phyloP scores from a whole-genome alignment of 129 eudicot species.

The Silybum marianum region DNA sequence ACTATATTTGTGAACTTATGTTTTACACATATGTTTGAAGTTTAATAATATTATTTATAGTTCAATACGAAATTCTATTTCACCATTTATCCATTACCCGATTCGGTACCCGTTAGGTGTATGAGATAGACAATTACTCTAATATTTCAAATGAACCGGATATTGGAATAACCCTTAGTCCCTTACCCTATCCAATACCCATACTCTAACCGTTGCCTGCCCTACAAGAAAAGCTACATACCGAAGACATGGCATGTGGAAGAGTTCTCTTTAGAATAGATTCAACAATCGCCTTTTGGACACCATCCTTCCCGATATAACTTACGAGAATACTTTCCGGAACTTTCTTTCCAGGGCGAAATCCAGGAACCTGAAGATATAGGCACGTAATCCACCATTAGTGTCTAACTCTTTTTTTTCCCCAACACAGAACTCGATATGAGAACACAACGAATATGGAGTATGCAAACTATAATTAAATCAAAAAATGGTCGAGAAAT shows the following conservation, averaged over 20 bases:
- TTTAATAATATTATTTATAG: no score
- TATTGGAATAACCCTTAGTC: no score
- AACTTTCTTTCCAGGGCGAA: conserved; percentile 83
- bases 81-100: no score
- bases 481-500: neutral
- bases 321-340: conserved; percentile 73
- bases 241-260: conserved; percentile 98
- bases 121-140: no score
- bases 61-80: no score
- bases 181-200: no score
- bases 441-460: neutral
- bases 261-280: conserved; percentile 91
- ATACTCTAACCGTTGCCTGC: no score
- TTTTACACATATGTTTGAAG: no score
- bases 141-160: no score
- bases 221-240: conserved; percentile 24
- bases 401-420: neutral
- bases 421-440: neutral
- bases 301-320: conserved; percentile 64
- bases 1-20: no score
- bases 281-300: conserved; percentile 71
- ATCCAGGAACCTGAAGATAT: conserved; percentile 80
- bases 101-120: no score
- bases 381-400: neutral
- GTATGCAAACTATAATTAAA: neutral